These are phyloP conservation scores for Solanum tarapatanum DNA, from an alignment of 257 asterid species.

Conservation along the genomic window DNA sequence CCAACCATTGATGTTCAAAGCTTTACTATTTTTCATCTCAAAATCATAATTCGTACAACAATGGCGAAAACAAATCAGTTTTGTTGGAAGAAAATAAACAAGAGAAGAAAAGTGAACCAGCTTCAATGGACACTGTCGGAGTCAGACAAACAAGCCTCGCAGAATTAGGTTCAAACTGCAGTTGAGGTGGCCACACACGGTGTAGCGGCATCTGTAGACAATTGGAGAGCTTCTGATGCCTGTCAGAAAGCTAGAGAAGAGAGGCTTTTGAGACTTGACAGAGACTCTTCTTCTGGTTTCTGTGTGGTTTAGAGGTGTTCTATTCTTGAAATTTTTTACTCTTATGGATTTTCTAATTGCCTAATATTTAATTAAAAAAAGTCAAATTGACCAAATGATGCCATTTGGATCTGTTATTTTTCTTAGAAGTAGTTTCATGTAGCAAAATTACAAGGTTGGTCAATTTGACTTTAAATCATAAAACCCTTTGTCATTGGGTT, in stretches of 20 bases:
- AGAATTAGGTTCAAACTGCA: not conserved
- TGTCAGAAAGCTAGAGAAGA: not conserved
- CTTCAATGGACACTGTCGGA: not conserved
- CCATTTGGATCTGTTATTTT: not conserved
- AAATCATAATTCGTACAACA: not conserved
- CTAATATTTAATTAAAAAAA: not conserved
- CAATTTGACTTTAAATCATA: not conserved
- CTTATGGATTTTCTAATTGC: not conserved
- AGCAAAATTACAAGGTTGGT: not conserved
- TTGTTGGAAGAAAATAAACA: not conserved
- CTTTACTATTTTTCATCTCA: not conserved
- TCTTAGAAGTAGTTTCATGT: not conserved
- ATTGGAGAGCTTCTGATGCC: not conserved
- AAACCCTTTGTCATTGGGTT: not conserved
- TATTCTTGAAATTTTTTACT: not conserved
- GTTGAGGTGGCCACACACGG: not conserved
- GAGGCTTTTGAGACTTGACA: not conserved
- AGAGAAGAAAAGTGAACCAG: not conserved
- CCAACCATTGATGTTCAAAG: not conserved
- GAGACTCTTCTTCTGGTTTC: not conserved
- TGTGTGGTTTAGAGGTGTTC: not conserved
- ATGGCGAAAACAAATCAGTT: not conserved
- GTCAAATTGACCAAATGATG: not conserved
- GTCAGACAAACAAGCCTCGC: not conserved
- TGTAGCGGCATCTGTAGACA: not conserved